Evolutionary conservation across 192 early-diverging fungal species (phyloP).

Genomic region (Backusella westeae): DNA sequence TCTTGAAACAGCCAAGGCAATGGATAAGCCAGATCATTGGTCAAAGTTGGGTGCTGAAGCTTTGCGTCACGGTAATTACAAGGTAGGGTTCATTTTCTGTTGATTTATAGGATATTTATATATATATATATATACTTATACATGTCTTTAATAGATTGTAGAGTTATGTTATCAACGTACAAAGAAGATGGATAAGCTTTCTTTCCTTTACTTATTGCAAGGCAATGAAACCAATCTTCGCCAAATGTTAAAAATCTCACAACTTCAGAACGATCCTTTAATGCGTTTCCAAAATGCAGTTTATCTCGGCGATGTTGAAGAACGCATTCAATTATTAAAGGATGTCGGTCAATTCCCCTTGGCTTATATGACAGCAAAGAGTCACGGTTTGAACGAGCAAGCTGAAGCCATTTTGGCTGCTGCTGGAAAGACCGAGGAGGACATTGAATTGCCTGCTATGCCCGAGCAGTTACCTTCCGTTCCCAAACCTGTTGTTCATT

Average conservation of each 20-base stretch:
- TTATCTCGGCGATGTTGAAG: conserved; percentile 89
- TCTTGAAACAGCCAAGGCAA: conserved; percentile 87
- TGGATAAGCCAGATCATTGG: conserved; percentile 92
- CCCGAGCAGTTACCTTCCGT: conserved; percentile 61
- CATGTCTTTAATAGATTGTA: conserved; percentile 57
- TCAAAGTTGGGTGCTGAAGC: conserved; percentile 86
- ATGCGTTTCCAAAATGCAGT: conserved; percentile 92
- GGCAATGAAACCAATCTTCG: conserved; percentile 90
- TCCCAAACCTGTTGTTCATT: conserved; percentile 67
- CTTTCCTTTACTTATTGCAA: conserved; percentile 92
- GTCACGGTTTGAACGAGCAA: conserved; percentile 83
- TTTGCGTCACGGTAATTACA: conserved; percentile 85
- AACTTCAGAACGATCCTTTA: conserved; percentile 81
- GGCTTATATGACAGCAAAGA: conserved; percentile 91
- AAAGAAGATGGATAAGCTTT: conserved; percentile 90
- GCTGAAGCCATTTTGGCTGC: conserved; percentile 79
- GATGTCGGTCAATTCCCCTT: conserved; percentile 89
- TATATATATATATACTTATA: not conserved
- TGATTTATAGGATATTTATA: not conserved
- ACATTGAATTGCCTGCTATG: conserved; percentile 43
- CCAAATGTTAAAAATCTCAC: conserved; percentile 95
- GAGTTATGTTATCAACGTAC: conserved; percentile 90
- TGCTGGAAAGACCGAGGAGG: conserved; percentile 67
- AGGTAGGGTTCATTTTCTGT: conserved; percentile 40
- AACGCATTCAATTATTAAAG: conserved; percentile 78